Evolutionary conservation across 1,284 basidiomycete species (phyloP), one percentile per base, ranked within the genome.

Genomic region (Stereum hirsutum): DNA sequence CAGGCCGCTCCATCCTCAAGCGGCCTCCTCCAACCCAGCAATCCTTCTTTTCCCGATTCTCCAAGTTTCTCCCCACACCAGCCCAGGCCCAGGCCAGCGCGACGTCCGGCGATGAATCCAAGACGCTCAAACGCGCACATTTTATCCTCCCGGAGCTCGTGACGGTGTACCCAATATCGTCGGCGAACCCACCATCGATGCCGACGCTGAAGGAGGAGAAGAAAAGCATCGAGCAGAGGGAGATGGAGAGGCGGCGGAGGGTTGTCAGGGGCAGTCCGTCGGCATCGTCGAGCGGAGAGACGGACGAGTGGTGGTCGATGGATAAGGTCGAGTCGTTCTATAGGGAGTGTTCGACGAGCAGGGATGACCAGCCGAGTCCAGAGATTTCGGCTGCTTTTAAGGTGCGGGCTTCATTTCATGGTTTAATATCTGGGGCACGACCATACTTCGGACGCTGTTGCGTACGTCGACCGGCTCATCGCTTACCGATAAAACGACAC

Each of bases 121-220:
- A 66, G 52, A 76, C 87, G 5, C 71, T 93, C 47, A 91, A 87
- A 57, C 69, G 87, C 42, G 89, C 88, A 0, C 87, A 92, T 52
- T 93, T 91, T 57, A 85, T 90, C 50, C 66, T 93, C 2, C 88
- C 87, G 0, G 75, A 83, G 54, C 75, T 92, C 54, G 78, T 78
- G 26, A 89, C 82, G 20, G 79, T 90, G 21, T 95, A 93, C 57
- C 89, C 88, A 1, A 93, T 94, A 57, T 85, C 82, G 28, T 77
- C 84, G 2, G 54, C 78, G 14, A 85, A 83, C 42, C 88, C 89
- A 15, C 89, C 89, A 2, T 87, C 77, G 40, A 86, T 76, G 5
- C 78, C 81, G 0, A 74, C 72, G 5, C 68, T 89, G 42, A 78
- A 83, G 62, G 79, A 88, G 46, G 80, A 85, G 64, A 83, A 85